These are phyloP conservation scores for Pythium sp. DNA, from an alignment of 352 stramenopile species.

Conservation along the genomic window DNA sequence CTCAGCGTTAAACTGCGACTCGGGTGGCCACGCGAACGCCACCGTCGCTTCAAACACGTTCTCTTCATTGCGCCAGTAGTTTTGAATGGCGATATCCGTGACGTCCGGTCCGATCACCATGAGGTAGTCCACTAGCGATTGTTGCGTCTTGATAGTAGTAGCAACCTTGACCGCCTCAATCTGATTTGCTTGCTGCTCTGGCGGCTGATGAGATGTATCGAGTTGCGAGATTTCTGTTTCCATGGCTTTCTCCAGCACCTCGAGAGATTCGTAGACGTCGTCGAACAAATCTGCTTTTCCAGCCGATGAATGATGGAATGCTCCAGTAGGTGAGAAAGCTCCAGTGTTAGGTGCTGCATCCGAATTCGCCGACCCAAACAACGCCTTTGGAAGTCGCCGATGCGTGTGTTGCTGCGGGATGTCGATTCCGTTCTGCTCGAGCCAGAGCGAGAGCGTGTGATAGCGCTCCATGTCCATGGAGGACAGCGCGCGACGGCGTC, in stretches of 20 bases:
- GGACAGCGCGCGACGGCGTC: conserved; percentile 18
- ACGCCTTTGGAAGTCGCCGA: neutral
- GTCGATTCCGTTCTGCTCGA: conserved; percentile 39
- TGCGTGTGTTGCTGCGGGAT: conserved; percentile 19
- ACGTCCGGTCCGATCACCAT: conserved; percentile 45
- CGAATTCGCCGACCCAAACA: neutral
- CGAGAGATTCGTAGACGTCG: conserved; percentile 44
- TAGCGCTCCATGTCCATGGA: conserved; percentile 45
- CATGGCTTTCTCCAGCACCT: conserved; percentile 35
- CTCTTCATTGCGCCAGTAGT: conserved; percentile 38
- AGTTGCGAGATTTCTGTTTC: conserved; percentile 36
- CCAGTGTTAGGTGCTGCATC: neutral
- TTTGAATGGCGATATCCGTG: conserved; percentile 39
- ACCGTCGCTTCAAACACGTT: conserved; percentile 56
- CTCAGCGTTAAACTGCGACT: conserved; percentile 64
- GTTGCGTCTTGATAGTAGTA: neutral
- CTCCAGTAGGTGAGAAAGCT: neutral
- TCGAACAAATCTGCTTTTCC: conserved; percentile 30
- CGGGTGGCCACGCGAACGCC: conserved; percentile 58
- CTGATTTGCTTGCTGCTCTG: neutral
- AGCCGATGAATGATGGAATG: neutral
- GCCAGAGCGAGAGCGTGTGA: conserved; percentile 39
- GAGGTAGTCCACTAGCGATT: conserved; percentile 44
- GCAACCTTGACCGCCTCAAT: neutral
- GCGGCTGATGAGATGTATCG: neutral